Base-by-base conservation (phyloP, 805 yeast genomes). In the Candida andamanensis region DNA sequence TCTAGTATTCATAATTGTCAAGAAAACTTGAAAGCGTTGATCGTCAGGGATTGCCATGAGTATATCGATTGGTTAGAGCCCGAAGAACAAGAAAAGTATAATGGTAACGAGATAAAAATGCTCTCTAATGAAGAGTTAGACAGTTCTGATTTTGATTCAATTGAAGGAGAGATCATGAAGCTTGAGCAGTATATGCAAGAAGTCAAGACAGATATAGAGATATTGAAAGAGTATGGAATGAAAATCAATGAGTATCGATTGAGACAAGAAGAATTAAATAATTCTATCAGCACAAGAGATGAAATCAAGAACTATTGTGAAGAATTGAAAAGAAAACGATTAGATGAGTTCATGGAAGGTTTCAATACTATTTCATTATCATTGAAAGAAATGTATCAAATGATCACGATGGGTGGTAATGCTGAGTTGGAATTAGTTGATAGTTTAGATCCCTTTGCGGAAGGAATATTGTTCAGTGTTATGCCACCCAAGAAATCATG, bases 401-500 rank as follows among this genome's bases (percentile, higher is more conserved):
- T 92, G 94, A 92, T 92, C 39, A 92, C 98, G 1, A 87, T 90
- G 94, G 98, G 98, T 17, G 99, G 99, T 20, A 92, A 90, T 63
- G 99, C 99, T 0, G 98, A 92, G 55, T 68, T 92, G 21, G 99
- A 92, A 55, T 69, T 90, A 27, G 97, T 87, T 13, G 98, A 92
- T 52, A 82, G 95, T 39, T 71, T 90, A 52, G 97, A 92, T 58
- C 98, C 98, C n/a, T 92, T 92, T 50, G 78, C 95, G 1, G 98
- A 92, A 60, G 99, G 99, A 19, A 89, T 92, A 23, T 63, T 89
- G 25, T 92, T 92, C 57, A 84, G 95, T 56, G 98, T 92, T 5
- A 92, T 92, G 98, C 99, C 99, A 2, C 99, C 99, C 0, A 90
- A 87, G 62, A 92, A 92, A 56, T 80, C 94, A 23, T 92, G 99